Percentiles rank a stretch among this genome's conserved stretches.
Evolutionary conservation across 345 rosid species (phyloP).

Genomic region (Carallia brachiata): DNA sequence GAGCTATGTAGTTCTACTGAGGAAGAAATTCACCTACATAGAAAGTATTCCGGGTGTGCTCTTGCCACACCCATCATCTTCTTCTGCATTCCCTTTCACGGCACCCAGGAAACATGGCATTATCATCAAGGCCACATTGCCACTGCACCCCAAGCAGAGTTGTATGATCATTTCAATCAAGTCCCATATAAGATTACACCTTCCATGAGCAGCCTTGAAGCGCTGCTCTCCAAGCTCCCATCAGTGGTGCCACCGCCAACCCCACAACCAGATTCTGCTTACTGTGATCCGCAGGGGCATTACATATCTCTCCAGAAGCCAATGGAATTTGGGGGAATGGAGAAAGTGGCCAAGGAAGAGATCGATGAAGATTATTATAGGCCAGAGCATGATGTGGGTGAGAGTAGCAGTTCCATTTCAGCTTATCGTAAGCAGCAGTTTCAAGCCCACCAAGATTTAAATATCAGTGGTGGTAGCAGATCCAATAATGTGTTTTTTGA

Average conservation of each 20-base stretch:
- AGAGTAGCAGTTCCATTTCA: slow-evolving; percentile 39
- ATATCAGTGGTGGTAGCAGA: slow-evolving; percentile 9
- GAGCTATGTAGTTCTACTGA: slow-evolving; percentile 69
- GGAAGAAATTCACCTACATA: slow-evolving; percentile 87
- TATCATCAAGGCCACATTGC: slow-evolving; percentile 38
- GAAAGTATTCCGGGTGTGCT: slow-evolving; percentile 94
- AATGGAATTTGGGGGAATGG: neutral
- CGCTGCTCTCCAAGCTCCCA: slow-evolving; percentile 92
- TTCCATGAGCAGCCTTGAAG: slow-evolving; percentile 97
- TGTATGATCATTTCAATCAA: slow-evolving; percentile 44
- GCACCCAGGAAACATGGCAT: slow-evolving; percentile 52
- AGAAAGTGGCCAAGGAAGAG: slow-evolving; percentile 3
- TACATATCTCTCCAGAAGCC: neutral
- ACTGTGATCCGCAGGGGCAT: slow-evolving; percentile 13
- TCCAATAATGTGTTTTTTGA: slow-evolving; percentile 14
- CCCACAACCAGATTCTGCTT: slow-evolving; percentile 1
- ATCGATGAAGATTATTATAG: neutral
- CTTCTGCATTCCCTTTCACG: slow-evolving; percentile 59
- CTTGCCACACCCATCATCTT: slow-evolving; percentile 88
- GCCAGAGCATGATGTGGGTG: slow-evolving; percentile 25
- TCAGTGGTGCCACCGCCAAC: slow-evolving; percentile 71
- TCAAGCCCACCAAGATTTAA: slow-evolving; percentile 33
- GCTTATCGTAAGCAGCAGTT: slow-evolving; percentile 33
- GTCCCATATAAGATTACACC: slow-evolving; percentile 59
- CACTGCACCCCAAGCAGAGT: slow-evolving; percentile 36